phyloP scores from a whole-genome alignment of 345 rosid genomes.

The Streptanthus diversifolius region DNA sequence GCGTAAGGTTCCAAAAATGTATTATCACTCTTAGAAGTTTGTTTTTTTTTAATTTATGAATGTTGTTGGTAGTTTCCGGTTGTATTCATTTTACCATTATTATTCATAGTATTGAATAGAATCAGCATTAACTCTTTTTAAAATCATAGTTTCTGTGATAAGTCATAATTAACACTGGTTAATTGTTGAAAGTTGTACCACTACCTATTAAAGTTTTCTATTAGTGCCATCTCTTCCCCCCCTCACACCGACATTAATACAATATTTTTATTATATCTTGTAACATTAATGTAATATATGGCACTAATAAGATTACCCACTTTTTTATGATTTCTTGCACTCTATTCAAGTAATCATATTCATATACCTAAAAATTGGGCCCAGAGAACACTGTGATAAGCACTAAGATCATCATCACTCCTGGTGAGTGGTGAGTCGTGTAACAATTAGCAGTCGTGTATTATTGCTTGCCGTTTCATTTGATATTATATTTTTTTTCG shows the following conservation, averaged over 20 bases:
- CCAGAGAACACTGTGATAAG: not conserved
- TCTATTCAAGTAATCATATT: not conserved
- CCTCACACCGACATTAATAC: not conserved
- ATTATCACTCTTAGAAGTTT: not conserved
- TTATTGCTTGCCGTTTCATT: too few species aligned
- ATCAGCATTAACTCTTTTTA: slow-evolving; percentile 6
- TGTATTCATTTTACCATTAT: not conserved
- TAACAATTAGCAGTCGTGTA: too few species aligned
- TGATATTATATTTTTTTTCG: not conserved
- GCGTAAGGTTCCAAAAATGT: not conserved
- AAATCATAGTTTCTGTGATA: not conserved
- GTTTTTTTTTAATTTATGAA: not conserved
- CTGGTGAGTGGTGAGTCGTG: not conserved
- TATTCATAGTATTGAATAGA: too few species aligned
- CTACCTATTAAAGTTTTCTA: not conserved
- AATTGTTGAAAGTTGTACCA: not conserved
- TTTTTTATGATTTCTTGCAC: not conserved
- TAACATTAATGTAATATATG: not conserved
- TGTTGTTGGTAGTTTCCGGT: slow-evolving; percentile 21
- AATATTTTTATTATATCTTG: not conserved
- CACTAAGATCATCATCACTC: not conserved
- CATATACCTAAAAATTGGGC: not conserved
- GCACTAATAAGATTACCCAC: not conserved
- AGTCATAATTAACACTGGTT: not conserved
- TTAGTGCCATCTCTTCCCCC: not conserved